Conservation (phyloP, 306 rosid genomes). For the Heteromeles arbutifolia region DNA sequence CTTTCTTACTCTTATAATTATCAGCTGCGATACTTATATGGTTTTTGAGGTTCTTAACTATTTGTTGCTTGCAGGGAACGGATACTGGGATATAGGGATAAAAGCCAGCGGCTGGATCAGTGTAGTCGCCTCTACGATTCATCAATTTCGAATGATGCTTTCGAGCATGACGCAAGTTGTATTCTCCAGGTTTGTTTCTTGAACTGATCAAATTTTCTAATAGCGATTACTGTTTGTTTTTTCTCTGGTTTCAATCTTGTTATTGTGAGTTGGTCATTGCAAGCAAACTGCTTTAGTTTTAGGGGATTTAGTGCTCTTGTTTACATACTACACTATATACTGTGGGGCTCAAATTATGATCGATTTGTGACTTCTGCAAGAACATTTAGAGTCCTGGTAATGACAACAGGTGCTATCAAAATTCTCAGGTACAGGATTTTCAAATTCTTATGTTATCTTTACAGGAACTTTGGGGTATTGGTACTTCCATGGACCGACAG, state of each 20-base stretch:
- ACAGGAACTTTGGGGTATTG: slow-evolving; percentile 94
- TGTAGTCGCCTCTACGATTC: slow-evolving; percentile 89
- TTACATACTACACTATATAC: neutral
- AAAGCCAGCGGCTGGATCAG: slow-evolving; percentile 92
- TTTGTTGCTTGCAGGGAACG: slow-evolving; percentile 53
- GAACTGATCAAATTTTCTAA: neutral
- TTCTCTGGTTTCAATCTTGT: neutral
- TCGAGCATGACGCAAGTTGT: slow-evolving; percentile 81
- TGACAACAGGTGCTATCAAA: too few relatives aligned
- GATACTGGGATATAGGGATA: slow-evolving; percentile 74
- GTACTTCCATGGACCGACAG: slow-evolving; percentile 80
- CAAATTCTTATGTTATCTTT: slow-evolving; percentile 16
- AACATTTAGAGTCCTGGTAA: too few relatives aligned
- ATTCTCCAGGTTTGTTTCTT: slow-evolving; percentile 67
- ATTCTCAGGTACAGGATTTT: neutral
- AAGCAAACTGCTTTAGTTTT: neutral
- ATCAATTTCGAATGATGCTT: slow-evolving; percentile 70
- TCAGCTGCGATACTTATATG: too few relatives aligned
- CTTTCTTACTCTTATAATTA: neutral
- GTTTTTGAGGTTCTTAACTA: too few relatives aligned
- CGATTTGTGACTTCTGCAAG: neutral
- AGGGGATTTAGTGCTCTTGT: neutral
- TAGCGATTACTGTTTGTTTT: neutral
- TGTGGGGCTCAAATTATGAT: neutral
- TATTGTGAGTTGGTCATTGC: neutral